Percentiles rank a stretch among this genome's conserved stretches.
phyloP scores from a whole-genome alignment of 768 basidiomycete genomes.

The Gloeostereum incarnatum region DNA sequence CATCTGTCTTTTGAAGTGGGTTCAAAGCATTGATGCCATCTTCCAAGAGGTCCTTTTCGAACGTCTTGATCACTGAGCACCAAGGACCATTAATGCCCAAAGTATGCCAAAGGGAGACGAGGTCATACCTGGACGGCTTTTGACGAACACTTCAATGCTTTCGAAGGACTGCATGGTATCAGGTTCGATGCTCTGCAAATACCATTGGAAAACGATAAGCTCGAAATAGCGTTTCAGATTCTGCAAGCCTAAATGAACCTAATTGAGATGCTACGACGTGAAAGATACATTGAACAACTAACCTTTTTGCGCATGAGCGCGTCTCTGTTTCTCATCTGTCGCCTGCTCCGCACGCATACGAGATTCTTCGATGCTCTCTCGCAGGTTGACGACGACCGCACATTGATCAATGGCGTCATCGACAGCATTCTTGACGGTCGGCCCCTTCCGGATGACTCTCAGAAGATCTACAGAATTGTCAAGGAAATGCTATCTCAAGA shows the following conservation, averaged over 20 bases:
- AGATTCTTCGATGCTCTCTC: conserved; percentile 82
- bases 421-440: conserved; percentile 76
- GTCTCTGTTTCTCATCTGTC: conserved; percentile 61
- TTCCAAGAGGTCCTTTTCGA: conserved; percentile 79
- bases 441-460: conserved; percentile 80
- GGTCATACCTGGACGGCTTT: conserved; percentile 67
- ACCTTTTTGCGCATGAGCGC: conserved; percentile 66
- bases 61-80: conserved; percentile 79
- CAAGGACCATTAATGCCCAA: neutral
- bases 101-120: neutral
- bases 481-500: neutral
- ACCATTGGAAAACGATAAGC: conserved; percentile 84
- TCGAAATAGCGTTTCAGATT: conserved; percentile 81
- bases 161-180: conserved; percentile 73
- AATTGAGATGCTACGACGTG: conserved; percentile 4
- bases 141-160: conserved; percentile 75
- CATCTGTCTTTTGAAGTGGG: conserved; percentile 68
- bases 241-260: conserved; percentile 45
- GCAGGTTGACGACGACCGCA: conserved; percentile 72
- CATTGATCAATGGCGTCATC: conserved; percentile 88
- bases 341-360: conserved; percentile 72
- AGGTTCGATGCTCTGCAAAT: conserved; percentile 71
- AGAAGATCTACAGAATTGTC: conserved; percentile 47
- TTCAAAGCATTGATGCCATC: conserved; percentile 76
- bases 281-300: neutral